Conservation (phyloP, 805 yeast genomes). For the Candida oleophila region DNA sequence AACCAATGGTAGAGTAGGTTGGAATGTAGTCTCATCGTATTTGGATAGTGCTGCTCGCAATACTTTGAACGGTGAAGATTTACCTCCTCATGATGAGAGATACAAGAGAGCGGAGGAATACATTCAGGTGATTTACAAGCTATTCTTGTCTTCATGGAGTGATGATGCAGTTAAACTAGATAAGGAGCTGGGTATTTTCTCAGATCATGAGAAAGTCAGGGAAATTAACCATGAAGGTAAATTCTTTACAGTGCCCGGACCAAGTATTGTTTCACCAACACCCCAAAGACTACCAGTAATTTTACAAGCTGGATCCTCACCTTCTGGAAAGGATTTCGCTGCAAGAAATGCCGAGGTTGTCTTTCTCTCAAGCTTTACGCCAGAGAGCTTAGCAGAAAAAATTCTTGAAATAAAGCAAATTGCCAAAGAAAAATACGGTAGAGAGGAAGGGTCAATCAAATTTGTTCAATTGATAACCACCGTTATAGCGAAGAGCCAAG, state of each 20-base stretch:
- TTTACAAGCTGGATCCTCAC: constrained; percentile 46
- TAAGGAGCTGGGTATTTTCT: constrained; percentile 25
- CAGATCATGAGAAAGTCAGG: constrained; percentile 40
- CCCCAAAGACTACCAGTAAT: constrained; percentile 45
- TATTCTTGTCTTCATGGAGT: constrained; percentile 44
- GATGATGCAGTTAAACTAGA: constrained; percentile 39
- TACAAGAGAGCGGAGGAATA: constrained; percentile 41
- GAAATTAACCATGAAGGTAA: constrained; percentile 42
- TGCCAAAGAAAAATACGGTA: constrained; percentile 31
- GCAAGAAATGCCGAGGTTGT: constrained; percentile 45
- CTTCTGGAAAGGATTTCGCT: constrained; percentile 39
- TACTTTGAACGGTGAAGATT: constrained; percentile 31
- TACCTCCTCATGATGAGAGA: constrained; percentile 41
- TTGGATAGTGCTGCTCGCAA: constrained; percentile 43
- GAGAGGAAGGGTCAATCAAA: constrained; percentile 38
- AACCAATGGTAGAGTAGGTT: constrained; percentile 43
- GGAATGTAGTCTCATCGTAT: constrained; percentile 48
- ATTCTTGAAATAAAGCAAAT: constrained; percentile 27
- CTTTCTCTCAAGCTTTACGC: constrained; percentile 36
- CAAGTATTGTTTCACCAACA: constrained; percentile 41
- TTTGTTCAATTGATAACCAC: constrained; percentile 36
- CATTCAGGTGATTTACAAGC: constrained; percentile 36
- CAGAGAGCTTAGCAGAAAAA: constrained; percentile 25
- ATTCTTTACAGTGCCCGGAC: constrained; percentile 42
- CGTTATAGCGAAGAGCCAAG: constrained; percentile 39